phyloP scores from a whole-genome alignment of 2,329 filamentous ascomycete species.

The Hawksworthiomyces lignivorus region DNA sequence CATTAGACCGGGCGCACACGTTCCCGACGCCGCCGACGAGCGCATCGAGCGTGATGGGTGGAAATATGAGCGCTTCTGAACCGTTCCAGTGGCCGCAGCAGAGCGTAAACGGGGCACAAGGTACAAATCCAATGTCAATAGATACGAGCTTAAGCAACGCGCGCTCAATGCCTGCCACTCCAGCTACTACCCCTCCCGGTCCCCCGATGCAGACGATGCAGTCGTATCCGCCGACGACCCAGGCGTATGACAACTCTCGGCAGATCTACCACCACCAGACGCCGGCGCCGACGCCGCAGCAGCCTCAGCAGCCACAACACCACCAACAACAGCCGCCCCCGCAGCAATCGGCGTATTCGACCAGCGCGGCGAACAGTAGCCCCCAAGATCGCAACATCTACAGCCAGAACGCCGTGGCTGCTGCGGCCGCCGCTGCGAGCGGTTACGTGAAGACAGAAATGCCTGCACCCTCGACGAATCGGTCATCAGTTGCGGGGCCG shows the following conservation, averaged over 20 bases:
- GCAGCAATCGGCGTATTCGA: constrained; percentile 53
- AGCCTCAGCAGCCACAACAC: constrained; percentile 62
- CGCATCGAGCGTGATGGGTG: constrained; percentile 72
- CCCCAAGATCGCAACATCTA: constrained; percentile 58
- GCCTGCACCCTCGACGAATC: constrained; percentile 63
- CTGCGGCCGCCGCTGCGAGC: constrained; percentile 19
- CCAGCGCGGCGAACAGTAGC: constrained; percentile 53
- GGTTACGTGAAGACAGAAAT: constrained; percentile 80
- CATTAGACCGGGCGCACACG: constrained; percentile 77
- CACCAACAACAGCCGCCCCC: constrained; percentile 32
- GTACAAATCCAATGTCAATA: constrained; percentile 67
- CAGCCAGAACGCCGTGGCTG: constrained; percentile 39
- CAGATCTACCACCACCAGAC: constrained; percentile 70
- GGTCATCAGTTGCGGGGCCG: constrained; percentile 49
- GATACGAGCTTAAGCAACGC: constrained; percentile 71
- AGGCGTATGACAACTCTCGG: constrained; percentile 68
- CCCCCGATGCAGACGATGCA: constrained; percentile 70
- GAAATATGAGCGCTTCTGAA: constrained; percentile 63
- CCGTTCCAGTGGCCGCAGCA: constrained; percentile 70
- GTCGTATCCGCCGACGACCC: constrained; percentile 61
- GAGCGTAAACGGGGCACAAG: constrained; percentile 55
- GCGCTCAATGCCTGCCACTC: constrained; percentile 84
- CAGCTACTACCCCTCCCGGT: constrained; percentile 81
- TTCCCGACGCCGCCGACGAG: constrained; percentile 92
- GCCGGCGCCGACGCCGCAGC: constrained; percentile 61